Evolutionary conservation across 441 rosid species (phyloP).

Genomic region (Gossypium schwendimanii): DNA sequence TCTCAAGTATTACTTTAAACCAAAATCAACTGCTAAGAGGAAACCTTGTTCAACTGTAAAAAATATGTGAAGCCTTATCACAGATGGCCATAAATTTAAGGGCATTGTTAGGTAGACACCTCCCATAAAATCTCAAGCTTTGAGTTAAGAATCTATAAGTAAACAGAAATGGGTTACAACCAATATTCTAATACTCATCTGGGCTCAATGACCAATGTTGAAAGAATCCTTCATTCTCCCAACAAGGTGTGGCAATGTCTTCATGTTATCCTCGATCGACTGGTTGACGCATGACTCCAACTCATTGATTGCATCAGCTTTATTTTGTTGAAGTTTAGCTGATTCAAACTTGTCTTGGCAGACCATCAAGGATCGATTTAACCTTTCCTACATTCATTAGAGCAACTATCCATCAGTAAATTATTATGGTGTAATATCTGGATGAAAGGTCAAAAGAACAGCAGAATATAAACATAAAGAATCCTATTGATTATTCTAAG

Average conservation of each 20-base stretch:
- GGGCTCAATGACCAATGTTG: conserved; percentile 22
- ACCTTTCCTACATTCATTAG: conserved; percentile 55
- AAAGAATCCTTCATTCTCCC: conserved; percentile 47
- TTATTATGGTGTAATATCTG: not conserved
- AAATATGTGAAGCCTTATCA: not conserved
- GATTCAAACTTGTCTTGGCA: conserved; percentile 82
- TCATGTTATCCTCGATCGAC: conserved; percentile 53
- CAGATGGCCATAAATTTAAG: not conserved
- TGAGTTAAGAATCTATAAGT: not conserved
- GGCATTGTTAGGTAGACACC: not conserved
- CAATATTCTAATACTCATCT: conserved; percentile 1
- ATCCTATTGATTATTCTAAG: not conserved
- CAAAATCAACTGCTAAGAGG: not conserved
- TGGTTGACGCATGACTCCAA: conserved; percentile 70
- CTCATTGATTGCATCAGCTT: conserved; percentile 32
- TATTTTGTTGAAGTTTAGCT: conserved; percentile 50
- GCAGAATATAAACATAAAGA: not conserved
- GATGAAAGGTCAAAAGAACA: not conserved
- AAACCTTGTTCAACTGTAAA: not conserved
- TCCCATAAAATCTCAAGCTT: not conserved
- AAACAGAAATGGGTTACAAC: not conserved
- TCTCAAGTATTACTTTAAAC: not conserved
- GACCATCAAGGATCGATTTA: conserved; percentile 72
- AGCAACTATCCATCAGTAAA: not conserved
- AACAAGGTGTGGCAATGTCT: conserved; percentile 55